Percentiles rank a stretch among this genome's conserved stretches.
Conservation (phyloP, 2,329 filamentous ascomycete genomes). For the Penicillium sp. region DNA sequence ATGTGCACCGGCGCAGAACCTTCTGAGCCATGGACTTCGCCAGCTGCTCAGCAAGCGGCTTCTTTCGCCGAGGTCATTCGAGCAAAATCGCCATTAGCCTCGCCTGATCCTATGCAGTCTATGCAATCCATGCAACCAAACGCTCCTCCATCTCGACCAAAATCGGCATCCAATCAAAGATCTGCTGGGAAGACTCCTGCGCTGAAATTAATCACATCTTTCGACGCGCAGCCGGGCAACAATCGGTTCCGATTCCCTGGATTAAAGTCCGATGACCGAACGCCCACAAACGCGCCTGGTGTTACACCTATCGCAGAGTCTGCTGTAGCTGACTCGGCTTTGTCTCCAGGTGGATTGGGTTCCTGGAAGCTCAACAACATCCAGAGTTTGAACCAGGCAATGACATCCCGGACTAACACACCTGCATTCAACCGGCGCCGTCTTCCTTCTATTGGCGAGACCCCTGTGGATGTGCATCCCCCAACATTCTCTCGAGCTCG, state of each 20-base stretch:
- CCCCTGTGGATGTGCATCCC: constrained; percentile 54
- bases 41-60: constrained; percentile 67
- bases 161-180: constrained; percentile 55
- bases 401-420: constrained; percentile 64
- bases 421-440: constrained; percentile 63
- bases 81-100: constrained; percentile 44
- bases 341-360: constrained; percentile 68
- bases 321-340: constrained; percentile 59
- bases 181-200: constrained; percentile 76
- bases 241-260: constrained; percentile 65
- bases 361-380: constrained; percentile 58
- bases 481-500: constrained; percentile 42
- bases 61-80: constrained; percentile 37
- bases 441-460: constrained; percentile 78
- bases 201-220: constrained; percentile 88
- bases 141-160: constrained; percentile 25
- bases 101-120: constrained; percentile 59
- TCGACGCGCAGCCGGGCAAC: constrained; percentile 53
- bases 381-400: constrained; percentile 69
- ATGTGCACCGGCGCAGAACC: constrained; percentile 86
- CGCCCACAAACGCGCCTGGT: constrained; percentile 74
- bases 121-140: constrained; percentile 12
- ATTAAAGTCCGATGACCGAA: constrained; percentile 57
- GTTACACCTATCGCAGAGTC: constrained; percentile 85
- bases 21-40: constrained; percentile 83